phyloP scores from a whole-genome alignment of 495 filamentous ascomycete genomes.

The Penicillium egyptiacum region DNA sequence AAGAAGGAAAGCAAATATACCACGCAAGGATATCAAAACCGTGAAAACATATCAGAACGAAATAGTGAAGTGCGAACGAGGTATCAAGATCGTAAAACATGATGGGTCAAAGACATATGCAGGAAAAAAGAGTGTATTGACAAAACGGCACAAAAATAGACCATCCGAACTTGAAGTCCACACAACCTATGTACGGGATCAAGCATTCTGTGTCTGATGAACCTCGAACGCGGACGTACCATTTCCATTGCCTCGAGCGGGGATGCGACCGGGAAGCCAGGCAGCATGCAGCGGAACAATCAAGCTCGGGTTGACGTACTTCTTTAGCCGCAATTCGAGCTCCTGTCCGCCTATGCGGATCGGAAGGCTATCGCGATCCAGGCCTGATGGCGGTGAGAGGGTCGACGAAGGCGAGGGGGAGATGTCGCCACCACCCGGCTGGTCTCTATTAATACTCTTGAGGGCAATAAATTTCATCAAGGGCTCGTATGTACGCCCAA shows the following conservation, averaged over 20 bases:
- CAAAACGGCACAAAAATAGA: constrained; percentile 1
- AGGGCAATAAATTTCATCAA: constrained; percentile 90
- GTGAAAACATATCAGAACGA: constrained; percentile 5
- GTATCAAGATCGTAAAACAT: constrained; percentile 32
- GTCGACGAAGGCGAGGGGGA: constrained; percentile 40
- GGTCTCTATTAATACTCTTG: constrained; percentile 68
- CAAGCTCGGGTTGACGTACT: constrained; percentile 49
- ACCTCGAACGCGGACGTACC: constrained; percentile 17
- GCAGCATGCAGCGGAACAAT: constrained; percentile 45
- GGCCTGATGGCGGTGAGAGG: constrained; percentile 42
- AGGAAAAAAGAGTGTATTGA: constrained; percentile 3
- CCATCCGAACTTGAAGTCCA: background rate
- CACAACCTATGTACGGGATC: background rate
- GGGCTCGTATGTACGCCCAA: constrained; percentile 71
- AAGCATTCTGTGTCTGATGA: constrained; percentile 23
- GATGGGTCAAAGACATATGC: constrained; percentile 3
- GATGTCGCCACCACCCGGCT: constrained; percentile 34
- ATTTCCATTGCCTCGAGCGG: constrained; percentile 21
- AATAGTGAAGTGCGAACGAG: constrained; percentile 16
- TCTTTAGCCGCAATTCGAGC: constrained; percentile 43
- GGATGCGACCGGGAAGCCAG: constrained; percentile 42
- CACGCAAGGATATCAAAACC: constrained; percentile 10
- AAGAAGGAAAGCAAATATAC: background rate
- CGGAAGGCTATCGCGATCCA: constrained; percentile 48
- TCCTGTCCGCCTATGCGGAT: constrained; percentile 43